Conservation (phyloP, 108 stramenopile species). For the Stephanodiscus minutulus region DNA sequence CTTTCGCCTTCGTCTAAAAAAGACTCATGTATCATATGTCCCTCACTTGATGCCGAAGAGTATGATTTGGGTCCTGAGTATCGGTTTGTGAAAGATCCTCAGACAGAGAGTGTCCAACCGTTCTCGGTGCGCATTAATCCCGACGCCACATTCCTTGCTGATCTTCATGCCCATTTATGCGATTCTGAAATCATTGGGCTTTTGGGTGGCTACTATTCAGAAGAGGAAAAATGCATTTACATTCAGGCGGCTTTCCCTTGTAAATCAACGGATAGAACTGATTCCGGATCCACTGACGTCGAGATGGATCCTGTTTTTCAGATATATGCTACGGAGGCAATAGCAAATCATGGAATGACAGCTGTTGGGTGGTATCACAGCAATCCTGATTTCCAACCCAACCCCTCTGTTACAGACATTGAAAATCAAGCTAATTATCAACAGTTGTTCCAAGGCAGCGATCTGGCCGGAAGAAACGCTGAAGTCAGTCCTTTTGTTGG, state of each 20-base stretch:
- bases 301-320: slow-evolving; percentile 74
- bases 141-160: slow-evolving; percentile 52
- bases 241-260: slow-evolving; percentile 68
- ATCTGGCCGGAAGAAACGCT: slow-evolving; percentile 17
- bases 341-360: slow-evolving; percentile 41
- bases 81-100: slow-evolving; percentile 25
- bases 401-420: slow-evolving; percentile 53
- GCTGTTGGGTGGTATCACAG: slow-evolving; percentile 63
- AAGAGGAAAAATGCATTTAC: slow-evolving; percentile 44
- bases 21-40: not conserved
- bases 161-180: slow-evolving; percentile 67
- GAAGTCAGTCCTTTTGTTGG: slow-evolving; percentile 51
- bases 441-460: slow-evolving; percentile 46
- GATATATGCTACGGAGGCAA: slow-evolving; percentile 51
- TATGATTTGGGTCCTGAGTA: slow-evolving; percentile 43
- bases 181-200: slow-evolving; percentile 69
- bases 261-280: slow-evolving; percentile 39
- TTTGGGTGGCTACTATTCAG: slow-evolving; percentile 57
- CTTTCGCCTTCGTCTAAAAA: not conserved
- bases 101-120: slow-evolving; percentile 40
- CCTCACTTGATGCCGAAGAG: not conserved
- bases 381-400: slow-evolving; percentile 22
- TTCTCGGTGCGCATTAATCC: slow-evolving; percentile 43
- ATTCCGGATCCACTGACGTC: slow-evolving; percentile 63
- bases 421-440: slow-evolving; percentile 64